These are phyloP conservation scores for Tuber melanosporum DNA, from an alignment of 495 filamentous ascomycete genomes.

Conservation along the genomic window DNA sequence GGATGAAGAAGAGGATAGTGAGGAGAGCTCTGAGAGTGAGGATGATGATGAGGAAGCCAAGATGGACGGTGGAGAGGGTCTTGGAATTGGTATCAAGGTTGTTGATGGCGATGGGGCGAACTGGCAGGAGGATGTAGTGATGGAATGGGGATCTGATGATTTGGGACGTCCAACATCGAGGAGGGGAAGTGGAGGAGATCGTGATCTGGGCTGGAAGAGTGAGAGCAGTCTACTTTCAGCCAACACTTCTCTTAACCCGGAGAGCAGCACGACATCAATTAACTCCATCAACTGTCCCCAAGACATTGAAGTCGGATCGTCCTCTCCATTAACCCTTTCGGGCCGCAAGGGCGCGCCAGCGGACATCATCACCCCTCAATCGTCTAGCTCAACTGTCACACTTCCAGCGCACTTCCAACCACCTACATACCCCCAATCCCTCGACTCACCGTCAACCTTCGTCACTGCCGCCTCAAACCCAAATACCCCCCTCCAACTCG, in stretches of 20 bases:
- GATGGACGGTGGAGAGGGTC: conserved; percentile 39
- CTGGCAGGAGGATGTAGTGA: conserved; percentile 36
- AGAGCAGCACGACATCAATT: conserved; percentile 11
- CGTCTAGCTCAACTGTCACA: conserved; percentile 31
- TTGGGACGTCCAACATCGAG: conserved; percentile 11
- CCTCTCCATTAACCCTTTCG: conserved; percentile 14
- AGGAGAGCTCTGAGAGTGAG: conserved; percentile 43
- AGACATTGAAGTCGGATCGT: conserved; percentile 18
- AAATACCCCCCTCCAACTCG: conserved; percentile 35
- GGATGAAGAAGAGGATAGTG: conserved; percentile 74
- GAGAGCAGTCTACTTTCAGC: neutral
- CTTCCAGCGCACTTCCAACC: conserved; percentile 23
- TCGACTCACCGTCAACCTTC: conserved; percentile 39
- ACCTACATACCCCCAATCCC: conserved; percentile 20
- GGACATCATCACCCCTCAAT: conserved; percentile 37
- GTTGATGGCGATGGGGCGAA: conserved; percentile 44
- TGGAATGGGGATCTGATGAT: conserved; percentile 37
- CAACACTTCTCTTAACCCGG: conserved; percentile 29
- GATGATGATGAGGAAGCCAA: conserved; percentile 41
- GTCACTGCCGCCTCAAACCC: conserved; percentile 35
- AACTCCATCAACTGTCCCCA: neutral
- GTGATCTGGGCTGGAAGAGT: neutral
- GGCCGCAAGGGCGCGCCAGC: conserved; percentile 30
- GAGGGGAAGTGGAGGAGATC: conserved; percentile 23
- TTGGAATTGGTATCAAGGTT: conserved; percentile 52